Evolutionary conservation across 306 rosid species (phyloP).

Genomic region (Calophaca sinica): DNA sequence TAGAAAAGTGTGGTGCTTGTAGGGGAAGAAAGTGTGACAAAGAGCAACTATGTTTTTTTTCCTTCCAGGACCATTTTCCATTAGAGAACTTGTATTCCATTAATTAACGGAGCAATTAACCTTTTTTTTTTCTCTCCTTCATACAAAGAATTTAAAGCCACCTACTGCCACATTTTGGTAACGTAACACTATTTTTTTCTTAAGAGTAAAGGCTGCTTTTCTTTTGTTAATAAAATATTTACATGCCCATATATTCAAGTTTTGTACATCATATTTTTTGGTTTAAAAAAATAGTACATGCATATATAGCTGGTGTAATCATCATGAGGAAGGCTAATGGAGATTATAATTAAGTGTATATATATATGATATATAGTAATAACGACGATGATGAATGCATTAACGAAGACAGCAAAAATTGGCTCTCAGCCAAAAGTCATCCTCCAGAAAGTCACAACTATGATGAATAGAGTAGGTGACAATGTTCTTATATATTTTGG

Average conservation of each 20-base stretch:
- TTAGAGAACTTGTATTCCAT: conserved; percentile 16
- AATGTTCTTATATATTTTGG: conserved; percentile 47
- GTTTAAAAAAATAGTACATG: conserved; percentile 6
- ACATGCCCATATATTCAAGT: conserved; percentile 35
- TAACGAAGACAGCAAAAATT: conserved; percentile 51
- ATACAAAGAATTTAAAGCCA: conserved; percentile 42
- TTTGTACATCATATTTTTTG: conserved; percentile 15
- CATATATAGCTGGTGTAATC: conserved; percentile 37
- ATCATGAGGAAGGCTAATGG: conserved; percentile 42
- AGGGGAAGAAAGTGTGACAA: conserved; percentile 44
- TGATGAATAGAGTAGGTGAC: conserved; percentile 52
- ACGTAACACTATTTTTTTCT: conserved; percentile 52
- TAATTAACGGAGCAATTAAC: conserved; percentile 10
- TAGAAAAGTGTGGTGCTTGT: conserved; percentile 43
- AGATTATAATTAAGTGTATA: conserved; percentile 14
- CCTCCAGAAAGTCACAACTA: conserved; percentile 42
- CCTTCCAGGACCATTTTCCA: conserved; percentile 34
- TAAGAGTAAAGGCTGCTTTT: conserved; percentile 55
- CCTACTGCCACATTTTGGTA: conserved; percentile 51
- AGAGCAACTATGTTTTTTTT: conserved; percentile 8
- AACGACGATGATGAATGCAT: conserved; percentile 50
- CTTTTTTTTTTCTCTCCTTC: conserved; percentile 26
- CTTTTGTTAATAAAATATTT: conserved; percentile 37
- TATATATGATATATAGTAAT: too few relatives aligned
- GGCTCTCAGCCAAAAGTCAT: conserved; percentile 42